Percentiles rank a stretch among this genome's conserved stretches.
Conservation (phyloP, 2,329 filamentous ascomycete species). For the Fusarium zealandicum region DNA sequence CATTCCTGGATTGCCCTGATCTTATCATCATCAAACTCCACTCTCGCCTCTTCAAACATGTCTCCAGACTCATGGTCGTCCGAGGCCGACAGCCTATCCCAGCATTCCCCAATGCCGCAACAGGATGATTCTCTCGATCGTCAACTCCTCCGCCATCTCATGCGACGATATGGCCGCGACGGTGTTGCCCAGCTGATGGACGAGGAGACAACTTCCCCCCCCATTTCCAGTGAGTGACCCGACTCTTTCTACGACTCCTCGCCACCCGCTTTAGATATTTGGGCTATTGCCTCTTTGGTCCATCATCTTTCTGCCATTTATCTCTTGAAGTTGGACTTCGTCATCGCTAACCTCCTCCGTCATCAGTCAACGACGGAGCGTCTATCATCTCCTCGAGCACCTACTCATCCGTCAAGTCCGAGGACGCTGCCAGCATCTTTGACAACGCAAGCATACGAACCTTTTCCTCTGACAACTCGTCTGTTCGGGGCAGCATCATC, state of each 20-base stretch:
- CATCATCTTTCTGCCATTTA: background rate
- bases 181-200: conserved; percentile 45
- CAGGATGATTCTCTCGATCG: conserved; percentile 44
- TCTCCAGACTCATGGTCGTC: conserved; percentile 45
- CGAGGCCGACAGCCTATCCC: conserved; percentile 43
- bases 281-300: too few species aligned
- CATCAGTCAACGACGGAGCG: conserved; percentile 43
- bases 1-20: conserved; percentile 24
- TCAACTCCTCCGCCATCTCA: conserved; percentile 47
- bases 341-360: conserved; percentile 11
- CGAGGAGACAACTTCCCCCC: conserved; percentile 42
- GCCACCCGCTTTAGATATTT: too few species aligned
- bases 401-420: conserved; percentile 46
- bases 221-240: conserved; percentile 41
- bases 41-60: conserved; percentile 33
- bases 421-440: conserved; percentile 48
- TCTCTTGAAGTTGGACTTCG: background rate
- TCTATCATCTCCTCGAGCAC: conserved; percentile 48
- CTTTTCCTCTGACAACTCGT: conserved; percentile 51
- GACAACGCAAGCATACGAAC: conserved; percentile 48
- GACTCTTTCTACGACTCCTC: background rate
- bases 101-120: conserved; percentile 38
- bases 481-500: conserved; percentile 50
- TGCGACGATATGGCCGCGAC: conserved; percentile 46
- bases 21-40: conserved; percentile 8